Evolutionary conservation across 345 rosid species (phyloP), one percentile per base, ranked within the genome.

Genomic region (Eucalyptus leucophloia): DNA sequence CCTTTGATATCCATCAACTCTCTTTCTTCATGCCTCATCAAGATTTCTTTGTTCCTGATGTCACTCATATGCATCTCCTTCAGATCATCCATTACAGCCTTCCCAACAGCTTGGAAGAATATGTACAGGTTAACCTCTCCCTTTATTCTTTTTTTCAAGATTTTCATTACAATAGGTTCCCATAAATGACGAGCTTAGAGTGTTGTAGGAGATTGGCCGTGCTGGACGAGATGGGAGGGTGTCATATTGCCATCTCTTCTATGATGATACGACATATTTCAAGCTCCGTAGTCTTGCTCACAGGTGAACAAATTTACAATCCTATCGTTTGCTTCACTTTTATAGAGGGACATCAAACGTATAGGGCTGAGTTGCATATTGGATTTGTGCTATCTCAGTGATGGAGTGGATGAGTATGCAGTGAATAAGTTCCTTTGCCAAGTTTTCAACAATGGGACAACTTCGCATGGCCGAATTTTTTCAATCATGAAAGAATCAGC

Each of bases 81-180:
- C 92, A 98, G 99, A 96, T 97, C 86, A 95, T 98, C 90, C 99
- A 98, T 92, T 97, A 95, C 92, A 96, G 98, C 91, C 24, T 98
- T 92, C 99, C 99, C 91, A 98, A 96, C 93, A 98, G 99, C 94
- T 94, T 98, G 94, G 99, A 98, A 92, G 99, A 96, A 95, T 98
- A 97, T 90, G 98, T 97, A 89, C 99, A 98, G 99, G 99, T 98
- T 81, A 17, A 88, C 88, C 89, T 90, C 90, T 62, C 54, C 90
- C 88, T 90, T 42, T 51, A 77, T 89, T 80, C 86, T 56, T 88
- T 44, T 88, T 89, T 87, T 44, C 54, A 30, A 89, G 83, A 89
- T 87, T 12, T 56, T 90, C 91, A 91, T 28, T 86, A 32, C 81
- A 44, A 83, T 53, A 42, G 34, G 58, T 16, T 86, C 81, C 69